Conservation (phyloP, 169 alveolate genomes). For the Babesia ovata region DNA sequence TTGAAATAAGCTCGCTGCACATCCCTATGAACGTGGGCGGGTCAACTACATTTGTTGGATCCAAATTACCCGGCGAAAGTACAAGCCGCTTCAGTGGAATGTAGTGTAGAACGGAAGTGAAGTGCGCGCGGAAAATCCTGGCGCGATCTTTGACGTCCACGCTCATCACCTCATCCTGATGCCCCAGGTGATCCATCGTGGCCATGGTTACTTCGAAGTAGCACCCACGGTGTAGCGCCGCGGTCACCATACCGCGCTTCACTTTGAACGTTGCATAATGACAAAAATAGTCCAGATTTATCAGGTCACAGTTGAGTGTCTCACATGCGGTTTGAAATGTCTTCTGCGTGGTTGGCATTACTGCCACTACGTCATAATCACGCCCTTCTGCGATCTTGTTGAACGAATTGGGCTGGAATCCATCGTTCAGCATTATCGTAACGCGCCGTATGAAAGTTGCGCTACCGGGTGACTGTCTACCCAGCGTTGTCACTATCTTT, state of each 20-base stretch:
- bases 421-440: slow-evolving; percentile 54
- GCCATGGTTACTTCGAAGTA: slow-evolving; percentile 53
- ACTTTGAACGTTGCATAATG: slow-evolving; percentile 47
- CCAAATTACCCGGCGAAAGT: slow-evolving; percentile 46
- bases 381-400: slow-evolving; percentile 35
- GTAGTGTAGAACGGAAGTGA: slow-evolving; percentile 30
- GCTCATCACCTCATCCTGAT: background rate
- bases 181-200: slow-evolving; percentile 20
- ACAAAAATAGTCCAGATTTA: slow-evolving; percentile 45
- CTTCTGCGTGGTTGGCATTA: slow-evolving; percentile 58
- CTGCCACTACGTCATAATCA: slow-evolving; percentile 57
- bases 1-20: slow-evolving; percentile 37
- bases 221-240: slow-evolving; percentile 64
- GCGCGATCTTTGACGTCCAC: background rate
- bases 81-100: slow-evolving; percentile 54
- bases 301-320: slow-evolving; percentile 54
- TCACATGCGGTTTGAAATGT: slow-evolving; percentile 62
- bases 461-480: slow-evolving; percentile 20
- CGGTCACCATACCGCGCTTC: slow-evolving; percentile 53
- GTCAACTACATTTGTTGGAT: slow-evolving; percentile 4
- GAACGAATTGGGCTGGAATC: slow-evolving; percentile 55
- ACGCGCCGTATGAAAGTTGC: slow-evolving; percentile 36
- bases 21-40: slow-evolving; percentile 38
- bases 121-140: slow-evolving; percentile 19
- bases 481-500: slow-evolving; percentile 10